A percentile compares a stretch with the other conserved stretches of the same genome.
These are phyloP conservation scores for Cymbopogon flexuosus DNA, from an alignment of 202 grass and related monocot genomes.

Conservation along the genomic window DNA sequence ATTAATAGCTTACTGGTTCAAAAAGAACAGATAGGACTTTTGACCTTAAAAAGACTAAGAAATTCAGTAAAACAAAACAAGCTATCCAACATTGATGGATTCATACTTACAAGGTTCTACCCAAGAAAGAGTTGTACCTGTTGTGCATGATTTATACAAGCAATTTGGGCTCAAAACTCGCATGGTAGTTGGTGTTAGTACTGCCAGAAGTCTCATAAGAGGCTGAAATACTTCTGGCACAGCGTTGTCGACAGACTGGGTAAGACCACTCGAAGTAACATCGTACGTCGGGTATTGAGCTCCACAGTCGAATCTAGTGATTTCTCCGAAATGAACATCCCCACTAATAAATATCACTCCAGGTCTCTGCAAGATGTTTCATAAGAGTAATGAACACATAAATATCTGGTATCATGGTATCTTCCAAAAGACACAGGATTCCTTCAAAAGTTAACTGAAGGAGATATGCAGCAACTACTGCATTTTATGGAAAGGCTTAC, in stretches of 20 bases:
- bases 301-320: constrained; percentile 75
- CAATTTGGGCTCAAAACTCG: constrained; percentile 55
- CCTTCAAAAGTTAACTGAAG: neutral
- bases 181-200: constrained; percentile 62
- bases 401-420: neutral
- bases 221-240: constrained; percentile 43
- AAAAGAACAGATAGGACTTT: neutral
- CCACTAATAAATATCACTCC: constrained; percentile 86
- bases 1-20: neutral
- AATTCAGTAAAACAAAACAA: constrained; percentile 12
- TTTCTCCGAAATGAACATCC: constrained; percentile 97
- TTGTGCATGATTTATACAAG: constrained; percentile 68
- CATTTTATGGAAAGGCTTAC: neutral
- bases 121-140: constrained; percentile 50
- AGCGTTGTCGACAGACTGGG: constrained; percentile 67
- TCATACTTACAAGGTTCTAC: neutral
- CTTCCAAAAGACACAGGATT: neutral
- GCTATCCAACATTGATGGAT: neutral
- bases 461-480: neutral
- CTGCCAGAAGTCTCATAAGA: constrained; percentile 54
- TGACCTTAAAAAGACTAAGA: neutral
- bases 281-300: constrained; percentile 71
- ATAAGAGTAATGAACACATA: constrained; percentile 13
- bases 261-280: constrained; percentile 91
- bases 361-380: constrained; percentile 51